Base-by-base conservation (phyloP, 805 yeast species). In the Candida insectorum region DNA sequence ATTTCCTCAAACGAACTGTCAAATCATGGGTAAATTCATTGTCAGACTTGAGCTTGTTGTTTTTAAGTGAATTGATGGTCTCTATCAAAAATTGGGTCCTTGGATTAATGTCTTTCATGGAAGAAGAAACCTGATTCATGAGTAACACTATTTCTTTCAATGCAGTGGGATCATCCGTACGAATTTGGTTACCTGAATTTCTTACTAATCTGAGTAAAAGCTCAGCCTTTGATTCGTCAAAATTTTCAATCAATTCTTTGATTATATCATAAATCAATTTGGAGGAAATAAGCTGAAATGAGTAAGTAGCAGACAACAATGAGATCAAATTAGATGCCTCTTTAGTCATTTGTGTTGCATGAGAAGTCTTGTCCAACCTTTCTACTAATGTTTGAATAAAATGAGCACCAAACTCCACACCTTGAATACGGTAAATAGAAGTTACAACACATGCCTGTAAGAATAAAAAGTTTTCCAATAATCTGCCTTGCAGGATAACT, bases 131-230 rank as follows among this genome's bases (percentile, higher is more conserved):
- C 21, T 62, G 62, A 43, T 81, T 85, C 23, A 83, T 62, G 26
- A 70, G 65, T 3, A 73, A 33, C 9, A 88, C 77, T 30, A 91
- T 88, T 26, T 85, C 89, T 51, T 84, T 88, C 34, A 93, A 68
- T 0, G 96, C 81, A 7, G 73, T 57, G 1, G 97, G 94, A 54
- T 93, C 98, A 54, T 93, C 98, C 4, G 85, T 63, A 52, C 98
- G 77, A 59, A 93, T 75, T 50, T 85, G 86, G 7, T 79, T 73
- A 27, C 98, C 99, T 8, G 88, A 76, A 22, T 77, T 77, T 31
- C 83, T 74, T 14, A 93, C 67, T 13, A 91, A 64, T 44, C 81
- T 75, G 33, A 91, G 62, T 30, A 93, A 64, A 12, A 86, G 58
- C 47, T 89, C 97, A 2, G 95, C 84, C 43, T 82, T 81, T 13